Percentiles rank a stretch among this genome's conserved stretches.
Conservation (phyloP, 1,139 yeast species). For the Geotrichum bryndzae region DNA sequence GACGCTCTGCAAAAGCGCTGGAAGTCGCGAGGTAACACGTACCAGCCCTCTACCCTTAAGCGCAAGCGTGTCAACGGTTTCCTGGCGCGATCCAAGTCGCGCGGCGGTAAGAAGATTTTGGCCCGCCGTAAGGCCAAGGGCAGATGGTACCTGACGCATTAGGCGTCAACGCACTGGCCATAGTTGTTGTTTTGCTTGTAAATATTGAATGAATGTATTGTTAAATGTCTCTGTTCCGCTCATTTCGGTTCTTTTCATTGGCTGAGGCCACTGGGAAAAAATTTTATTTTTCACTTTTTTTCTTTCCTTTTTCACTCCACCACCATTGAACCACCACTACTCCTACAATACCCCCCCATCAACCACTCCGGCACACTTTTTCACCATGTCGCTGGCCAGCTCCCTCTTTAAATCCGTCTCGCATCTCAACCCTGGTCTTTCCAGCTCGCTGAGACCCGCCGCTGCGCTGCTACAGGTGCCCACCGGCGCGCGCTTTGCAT, state of each 20-base stretch:
- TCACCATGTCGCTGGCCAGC: slow-evolving; percentile 6
- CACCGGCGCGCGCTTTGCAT: slow-evolving; percentile 21
- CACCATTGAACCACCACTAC: background rate
- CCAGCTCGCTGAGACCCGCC: slow-evolving; percentile 3
- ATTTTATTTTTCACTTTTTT: background rate
- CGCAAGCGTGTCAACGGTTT: slow-evolving; percentile 90
- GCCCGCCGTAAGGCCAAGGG: slow-evolving; percentile 81
- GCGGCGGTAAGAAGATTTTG: slow-evolving; percentile 72
- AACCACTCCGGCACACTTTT: background rate
- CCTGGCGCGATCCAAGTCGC: slow-evolving; percentile 76
- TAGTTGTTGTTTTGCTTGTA: background rate
- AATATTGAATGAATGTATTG: background rate
- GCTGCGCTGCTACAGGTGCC: slow-evolving; percentile 2
- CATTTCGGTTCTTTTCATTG: slow-evolving; percentile 4
- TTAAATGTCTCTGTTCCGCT: background rate
- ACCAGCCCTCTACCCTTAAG: slow-evolving; percentile 86
- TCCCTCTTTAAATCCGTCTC: slow-evolving; percentile 4
- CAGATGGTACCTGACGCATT: slow-evolving; percentile 88
- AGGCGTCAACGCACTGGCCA: slow-evolving; percentile 20
- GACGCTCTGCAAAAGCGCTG: slow-evolving; percentile 50
- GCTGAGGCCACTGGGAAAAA: slow-evolving; percentile 4
- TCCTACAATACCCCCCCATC: background rate
- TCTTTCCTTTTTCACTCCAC: background rate
- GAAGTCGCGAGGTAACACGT: slow-evolving; percentile 88
- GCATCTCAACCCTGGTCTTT: slow-evolving; percentile 6